Evolutionary conservation across 2,329 filamentous ascomycete genomes (phyloP).

Genomic region (Trichoderma sp.): DNA sequence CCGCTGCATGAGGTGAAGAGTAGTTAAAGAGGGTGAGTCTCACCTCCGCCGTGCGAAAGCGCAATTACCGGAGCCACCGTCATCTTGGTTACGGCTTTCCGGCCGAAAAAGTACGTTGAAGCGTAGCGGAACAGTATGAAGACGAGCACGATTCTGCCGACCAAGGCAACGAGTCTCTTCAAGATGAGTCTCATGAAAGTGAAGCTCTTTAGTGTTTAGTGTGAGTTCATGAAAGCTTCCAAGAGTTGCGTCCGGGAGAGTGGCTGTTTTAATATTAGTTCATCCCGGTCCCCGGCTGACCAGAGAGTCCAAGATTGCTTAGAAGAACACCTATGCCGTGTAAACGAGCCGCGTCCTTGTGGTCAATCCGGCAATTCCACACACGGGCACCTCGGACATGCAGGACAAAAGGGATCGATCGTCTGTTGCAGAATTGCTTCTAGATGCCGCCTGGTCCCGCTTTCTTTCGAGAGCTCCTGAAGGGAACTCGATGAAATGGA

Average conservation of each 20-base stretch:
- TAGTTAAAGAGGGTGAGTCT: neutral
- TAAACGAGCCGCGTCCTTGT: too few relatives aligned
- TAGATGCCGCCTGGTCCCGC: constrained; percentile 5
- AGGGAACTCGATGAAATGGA: neutral
- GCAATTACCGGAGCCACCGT: constrained; percentile 49
- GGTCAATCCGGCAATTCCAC: too few relatives aligned
- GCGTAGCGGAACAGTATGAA: constrained; percentile 24
- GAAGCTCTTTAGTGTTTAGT: neutral
- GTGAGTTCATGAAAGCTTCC: neutral
- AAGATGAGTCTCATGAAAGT: constrained; percentile 29
- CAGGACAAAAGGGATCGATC: neutral
- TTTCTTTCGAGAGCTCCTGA: neutral
- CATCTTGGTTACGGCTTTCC: constrained; percentile 39
- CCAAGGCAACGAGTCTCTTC: constrained; percentile 17
- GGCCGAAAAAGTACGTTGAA: constrained; percentile 14
- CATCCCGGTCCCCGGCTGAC: neutral
- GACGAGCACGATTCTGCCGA: constrained; percentile 12
- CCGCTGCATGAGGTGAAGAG: too few relatives aligned
- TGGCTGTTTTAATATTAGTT: constrained; percentile 1
- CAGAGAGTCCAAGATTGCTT: neutral
- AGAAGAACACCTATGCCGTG: neutral
- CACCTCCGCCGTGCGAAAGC: constrained; percentile 55
- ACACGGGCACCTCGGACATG: neutral
- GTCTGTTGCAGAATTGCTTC: neutral
- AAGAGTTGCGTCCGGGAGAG: neutral